Base-by-base conservation (phyloP, 768 basidiomycete species). In the Tylopilus sp. region DNA sequence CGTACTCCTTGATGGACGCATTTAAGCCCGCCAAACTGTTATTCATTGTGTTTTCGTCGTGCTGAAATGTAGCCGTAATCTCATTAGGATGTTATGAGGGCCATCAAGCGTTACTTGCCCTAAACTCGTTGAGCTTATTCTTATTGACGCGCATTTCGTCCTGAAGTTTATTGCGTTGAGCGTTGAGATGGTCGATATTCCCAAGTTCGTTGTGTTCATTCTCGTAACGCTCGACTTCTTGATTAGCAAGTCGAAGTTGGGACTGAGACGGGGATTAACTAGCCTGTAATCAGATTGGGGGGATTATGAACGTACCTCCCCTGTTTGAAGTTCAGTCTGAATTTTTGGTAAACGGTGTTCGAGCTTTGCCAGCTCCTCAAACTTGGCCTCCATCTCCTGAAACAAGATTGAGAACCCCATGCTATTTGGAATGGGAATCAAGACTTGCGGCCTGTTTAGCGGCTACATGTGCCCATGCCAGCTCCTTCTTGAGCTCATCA, bases 391-490 rank as follows among this genome's bases (percentile, higher is more conserved):
- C 62, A 82, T 61, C 57, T 81, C 80, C 75, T 80, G 38, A 21
- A 38, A 13, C n/a, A 38, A 22, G 25, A 40, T 47, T 26, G 20
- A 38, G 18, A n/a, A 8, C 1, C 26, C 15, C 42, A 44, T 7
- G 10, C 22, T 6, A 48, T 25, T 28, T 6, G 3, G 21, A 50
- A n/a, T 15, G n/a, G 41, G 42, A 1, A 38, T 47, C 10, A 7
- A 26, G 15, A 48, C 83, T 50, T 61, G 84, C 89, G 43, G 72
- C 68, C 66, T 89, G 77, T 65, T 94, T 93, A 9, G 71, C 70
- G 13, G 74, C 76, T 20, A 95, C 88, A 59, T 89, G 86, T 13
- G 91, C 80, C 94, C 95, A 97, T 3, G 91, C 92, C 18, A 90
- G 69, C 67, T 94, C 88, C 56, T 80, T 82, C 74, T 87, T 86